These are phyloP conservation scores for Phytophthora idaei DNA, from an alignment of 352 stramenopile genomes.

Conservation along the genomic window DNA sequence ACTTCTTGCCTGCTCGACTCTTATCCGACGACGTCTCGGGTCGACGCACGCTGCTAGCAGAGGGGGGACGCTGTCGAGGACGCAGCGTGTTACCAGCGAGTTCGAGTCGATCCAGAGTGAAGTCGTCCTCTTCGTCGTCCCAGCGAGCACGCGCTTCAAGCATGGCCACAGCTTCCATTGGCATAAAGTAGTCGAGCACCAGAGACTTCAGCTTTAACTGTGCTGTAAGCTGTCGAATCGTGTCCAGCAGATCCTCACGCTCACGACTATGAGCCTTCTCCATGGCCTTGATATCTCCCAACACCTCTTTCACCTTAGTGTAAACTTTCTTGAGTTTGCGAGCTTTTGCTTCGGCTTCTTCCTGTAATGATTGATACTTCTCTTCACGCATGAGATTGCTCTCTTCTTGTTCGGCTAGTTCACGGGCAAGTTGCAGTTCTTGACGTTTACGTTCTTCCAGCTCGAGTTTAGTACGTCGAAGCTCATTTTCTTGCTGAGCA, in stretches of 20 bases:
- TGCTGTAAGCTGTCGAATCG: constrained; percentile 94
- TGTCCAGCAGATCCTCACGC: constrained; percentile 94
- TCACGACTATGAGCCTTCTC: constrained; percentile 93
- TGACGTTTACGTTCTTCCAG: constrained; percentile 91
- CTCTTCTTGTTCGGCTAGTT: constrained; percentile 95
- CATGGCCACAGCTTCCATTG: constrained; percentile 52
- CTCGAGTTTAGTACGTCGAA: constrained; percentile 93
- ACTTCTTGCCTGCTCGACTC: constrained; percentile 50
- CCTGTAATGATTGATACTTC: constrained; percentile 87
- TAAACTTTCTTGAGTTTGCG: constrained; percentile 97
- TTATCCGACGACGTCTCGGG: constrained; percentile 79
- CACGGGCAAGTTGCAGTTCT: constrained; percentile 86
- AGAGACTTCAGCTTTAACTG: constrained; percentile 97
- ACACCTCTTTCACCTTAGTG: constrained; percentile 88
- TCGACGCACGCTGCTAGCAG: constrained; percentile 66
- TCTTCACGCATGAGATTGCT: constrained; percentile 93
- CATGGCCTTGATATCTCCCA: constrained; percentile 94
- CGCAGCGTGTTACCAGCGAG: constrained; percentile 74
- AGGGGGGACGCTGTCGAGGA: constrained; percentile 67
- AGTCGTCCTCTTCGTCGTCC: constrained; percentile 83
- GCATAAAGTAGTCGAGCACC: constrained; percentile 93
- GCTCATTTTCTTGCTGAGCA: constrained; percentile 93
- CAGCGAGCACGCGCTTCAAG: constrained; percentile 69
- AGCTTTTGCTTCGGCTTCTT: constrained; percentile 95
- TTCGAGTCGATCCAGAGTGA: constrained; percentile 71